phyloP scores from a whole-genome alignment of 345 rosid genomes.

The Eucalyptus pumila region DNA sequence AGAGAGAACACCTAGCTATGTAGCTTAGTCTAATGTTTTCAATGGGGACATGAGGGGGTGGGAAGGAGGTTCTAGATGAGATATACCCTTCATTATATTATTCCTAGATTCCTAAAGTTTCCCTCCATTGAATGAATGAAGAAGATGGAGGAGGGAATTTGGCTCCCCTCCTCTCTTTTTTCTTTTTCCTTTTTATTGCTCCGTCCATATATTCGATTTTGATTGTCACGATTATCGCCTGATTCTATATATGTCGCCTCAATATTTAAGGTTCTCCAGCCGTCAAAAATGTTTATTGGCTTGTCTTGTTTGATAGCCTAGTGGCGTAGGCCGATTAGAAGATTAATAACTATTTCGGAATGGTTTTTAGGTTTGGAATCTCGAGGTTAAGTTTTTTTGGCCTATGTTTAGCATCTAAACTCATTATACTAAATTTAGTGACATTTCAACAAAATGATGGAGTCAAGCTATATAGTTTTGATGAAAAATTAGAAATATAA shows the following conservation, averaged over 20 bases:
- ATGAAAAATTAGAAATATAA: not conserved
- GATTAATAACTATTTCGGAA: not conserved
- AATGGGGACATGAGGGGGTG: not conserved
- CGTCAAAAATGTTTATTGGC: not conserved
- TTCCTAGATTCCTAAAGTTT: not conserved
- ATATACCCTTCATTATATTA: not conserved
- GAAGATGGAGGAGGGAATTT: not conserved
- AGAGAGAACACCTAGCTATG: not conserved
- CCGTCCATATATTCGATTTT: not conserved
- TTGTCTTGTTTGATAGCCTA: not conserved
- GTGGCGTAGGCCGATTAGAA: not conserved
- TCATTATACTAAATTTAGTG: not conserved
- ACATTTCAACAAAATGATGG: not conserved
- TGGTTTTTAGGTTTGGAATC: not conserved
- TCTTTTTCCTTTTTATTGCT: not conserved
- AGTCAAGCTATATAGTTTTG: not conserved
- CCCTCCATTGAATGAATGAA: not conserved
- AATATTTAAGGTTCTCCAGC: not conserved
- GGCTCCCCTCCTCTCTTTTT: not conserved
- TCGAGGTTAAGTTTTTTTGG: not conserved
- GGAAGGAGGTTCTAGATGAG: not conserved
- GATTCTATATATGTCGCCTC: not conserved
- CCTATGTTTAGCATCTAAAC: not conserved
- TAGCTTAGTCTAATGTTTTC: not conserved
- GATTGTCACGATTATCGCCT: not conserved